These are phyloP conservation scores for Wallacemonas sp. DNA, from an alignment of 208 protist species.

Conservation along the genomic window DNA sequence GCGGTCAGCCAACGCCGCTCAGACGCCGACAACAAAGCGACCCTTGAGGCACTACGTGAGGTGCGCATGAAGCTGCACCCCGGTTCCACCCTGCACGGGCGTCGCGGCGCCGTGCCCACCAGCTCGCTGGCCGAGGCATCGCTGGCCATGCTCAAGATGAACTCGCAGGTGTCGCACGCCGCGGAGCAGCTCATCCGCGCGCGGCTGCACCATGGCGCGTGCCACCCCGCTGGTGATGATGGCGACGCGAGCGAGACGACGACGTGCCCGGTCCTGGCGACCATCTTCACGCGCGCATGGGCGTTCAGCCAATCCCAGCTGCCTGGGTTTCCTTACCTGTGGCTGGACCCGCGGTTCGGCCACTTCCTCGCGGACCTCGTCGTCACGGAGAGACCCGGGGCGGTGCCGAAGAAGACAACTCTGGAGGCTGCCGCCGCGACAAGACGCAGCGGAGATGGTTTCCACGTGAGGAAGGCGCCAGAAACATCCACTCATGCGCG, in stretches of 20 bases:
- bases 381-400: neutral
- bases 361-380: slow-evolving; percentile 31
- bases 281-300: slow-evolving; percentile 52
- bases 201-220: slow-evolving; percentile 15
- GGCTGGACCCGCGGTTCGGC: slow-evolving; percentile 46
- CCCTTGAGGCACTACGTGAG: neutral
- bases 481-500: neutral
- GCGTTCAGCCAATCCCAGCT: slow-evolving; percentile 51
- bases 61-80: neutral
- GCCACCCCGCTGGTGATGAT: slow-evolving; percentile 17
- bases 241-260: slow-evolving; percentile 14
- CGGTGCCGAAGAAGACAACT: neutral
- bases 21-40: neutral
- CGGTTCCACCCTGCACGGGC: neutral
- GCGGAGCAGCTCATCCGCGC: slow-evolving; percentile 33
- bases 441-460: neutral
- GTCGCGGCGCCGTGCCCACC: slow-evolving; percentile 4
- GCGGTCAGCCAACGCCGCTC: neutral
- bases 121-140: neutral
- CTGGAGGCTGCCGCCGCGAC: neutral
- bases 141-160: neutral
- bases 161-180: slow-evolving; percentile 24
- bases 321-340: slow-evolving; percentile 66
- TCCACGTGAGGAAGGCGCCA: neutral
- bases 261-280: slow-evolving; percentile 32